A percentile compares a stretch with the other conserved stretches of the same genome.
phyloP scores from a whole-genome alignment of 371 early-diverging fungal genomes.

The Apophysomyces trapeziformis region DNA sequence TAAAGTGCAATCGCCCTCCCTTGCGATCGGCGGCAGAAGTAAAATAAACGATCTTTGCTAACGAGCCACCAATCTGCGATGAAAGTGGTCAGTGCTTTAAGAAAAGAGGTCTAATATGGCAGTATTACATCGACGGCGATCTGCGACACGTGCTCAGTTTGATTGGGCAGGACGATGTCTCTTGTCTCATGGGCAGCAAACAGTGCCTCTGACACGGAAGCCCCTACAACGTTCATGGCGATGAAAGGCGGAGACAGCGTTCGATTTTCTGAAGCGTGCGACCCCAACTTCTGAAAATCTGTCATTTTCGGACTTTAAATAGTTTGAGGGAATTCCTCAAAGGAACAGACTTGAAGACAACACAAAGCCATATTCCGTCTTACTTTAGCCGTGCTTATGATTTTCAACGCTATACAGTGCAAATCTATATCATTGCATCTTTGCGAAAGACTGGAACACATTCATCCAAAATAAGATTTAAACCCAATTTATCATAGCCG shows the following conservation, averaged over 20 bases:
- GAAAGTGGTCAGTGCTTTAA: slow-evolving; percentile 8
- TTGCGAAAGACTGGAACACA: too few relatives aligned
- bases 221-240: slow-evolving; percentile 70
- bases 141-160: slow-evolving; percentile 83
- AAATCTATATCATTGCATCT: too few relatives aligned
- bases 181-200: slow-evolving; percentile 60
- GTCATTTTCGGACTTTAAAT: slow-evolving; percentile 1
- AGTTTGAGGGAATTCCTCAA: neutral
- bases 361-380: too few relatives aligned
- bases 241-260: neutral
- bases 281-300: neutral
- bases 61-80: slow-evolving; percentile 85
- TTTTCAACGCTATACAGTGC: too few relatives aligned
- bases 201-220: slow-evolving; percentile 68
- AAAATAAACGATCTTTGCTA: slow-evolving; percentile 95
- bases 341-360: too few relatives aligned
- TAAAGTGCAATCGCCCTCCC: slow-evolving; percentile 93
- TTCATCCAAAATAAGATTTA: too few relatives aligned
- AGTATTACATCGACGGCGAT: slow-evolving; percentile 86
- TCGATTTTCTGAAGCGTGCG: neutral
- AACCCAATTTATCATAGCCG: too few relatives aligned
- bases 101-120: neutral
- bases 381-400: too few relatives aligned
- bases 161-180: slow-evolving; percentile 91
- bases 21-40: slow-evolving; percentile 54